phyloP scores from a whole-genome alignment of 202 grass and related monocot species.

The Brachypodium distachyon region DNA sequence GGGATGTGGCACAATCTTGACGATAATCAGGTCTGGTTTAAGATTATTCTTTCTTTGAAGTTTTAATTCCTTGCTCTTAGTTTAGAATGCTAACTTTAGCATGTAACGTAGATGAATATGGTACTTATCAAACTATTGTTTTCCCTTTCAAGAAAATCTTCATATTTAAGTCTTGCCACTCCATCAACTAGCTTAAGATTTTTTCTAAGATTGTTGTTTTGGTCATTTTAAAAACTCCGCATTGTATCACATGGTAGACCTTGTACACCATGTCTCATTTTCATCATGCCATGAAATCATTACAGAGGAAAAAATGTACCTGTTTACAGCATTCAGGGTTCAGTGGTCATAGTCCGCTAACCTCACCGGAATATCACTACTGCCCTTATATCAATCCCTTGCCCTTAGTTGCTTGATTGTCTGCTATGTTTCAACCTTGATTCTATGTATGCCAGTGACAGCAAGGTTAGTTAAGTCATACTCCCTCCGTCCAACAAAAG shows the following conservation, averaged over 20 bases:
- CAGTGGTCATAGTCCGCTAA: not conserved
- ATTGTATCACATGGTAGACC: not conserved
- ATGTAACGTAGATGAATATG: not conserved
- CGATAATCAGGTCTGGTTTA: conserved; percentile 78
- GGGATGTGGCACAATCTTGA: conserved; percentile 99
- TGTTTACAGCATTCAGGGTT: not conserved
- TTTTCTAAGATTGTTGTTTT: not conserved
- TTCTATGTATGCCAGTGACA: not conserved
- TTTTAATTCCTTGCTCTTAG: not conserved
- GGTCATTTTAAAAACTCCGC: not conserved
- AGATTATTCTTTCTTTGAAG: not conserved
- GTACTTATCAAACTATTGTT: conserved; percentile 2
- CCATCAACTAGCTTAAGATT: not conserved
- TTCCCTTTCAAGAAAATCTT: not conserved
- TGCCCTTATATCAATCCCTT: not conserved
- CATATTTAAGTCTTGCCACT: not conserved
- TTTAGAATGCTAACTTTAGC: not conserved
- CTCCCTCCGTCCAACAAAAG: too few relatives aligned
- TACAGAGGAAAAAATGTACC: too few relatives aligned
- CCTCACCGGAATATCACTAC: not conserved
- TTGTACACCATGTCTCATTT: not conserved
- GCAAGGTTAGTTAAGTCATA: not conserved
- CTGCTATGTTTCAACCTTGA: not conserved
- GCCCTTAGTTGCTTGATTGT: not conserved
- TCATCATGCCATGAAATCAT: conserved; percentile 2